Evolutionary conservation across 2,329 filamentous ascomycete genomes (phyloP).

Genomic region (Immersiporthe knoxdaviesiana): DNA sequence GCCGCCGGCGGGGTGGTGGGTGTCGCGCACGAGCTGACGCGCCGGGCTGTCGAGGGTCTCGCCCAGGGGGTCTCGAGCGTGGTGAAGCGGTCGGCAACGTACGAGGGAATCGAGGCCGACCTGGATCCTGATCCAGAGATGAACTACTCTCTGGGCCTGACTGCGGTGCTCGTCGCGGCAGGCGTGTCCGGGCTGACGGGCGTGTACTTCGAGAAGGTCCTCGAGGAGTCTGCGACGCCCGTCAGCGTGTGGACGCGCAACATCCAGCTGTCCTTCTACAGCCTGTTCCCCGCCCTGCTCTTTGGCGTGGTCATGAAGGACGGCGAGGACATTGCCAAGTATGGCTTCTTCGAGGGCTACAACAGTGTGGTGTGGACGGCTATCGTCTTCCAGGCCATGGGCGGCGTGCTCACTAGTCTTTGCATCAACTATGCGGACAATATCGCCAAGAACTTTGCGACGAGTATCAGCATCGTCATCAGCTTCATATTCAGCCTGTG

Average conservation of each 20-base stretch:
- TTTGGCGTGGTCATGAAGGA: conserved; percentile 87
- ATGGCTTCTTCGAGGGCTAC: conserved; percentile 94
- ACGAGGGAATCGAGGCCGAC: conserved; percentile 81
- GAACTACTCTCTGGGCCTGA: conserved; percentile 78
- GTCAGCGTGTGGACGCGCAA: conserved; percentile 93
- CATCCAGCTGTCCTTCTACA: conserved; percentile 93
- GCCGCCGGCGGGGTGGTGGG: conserved; percentile 56
- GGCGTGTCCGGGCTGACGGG: conserved; percentile 82
- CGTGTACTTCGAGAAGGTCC: conserved; percentile 86
- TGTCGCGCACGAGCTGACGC: conserved; percentile 55
- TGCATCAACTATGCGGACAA: conserved; percentile 85
- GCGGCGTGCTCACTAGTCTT: conserved; percentile 81
- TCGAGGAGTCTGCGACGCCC: conserved; percentile 78
- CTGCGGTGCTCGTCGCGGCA: conserved; percentile 78
- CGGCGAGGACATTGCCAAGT: conserved; percentile 77
- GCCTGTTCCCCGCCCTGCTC: conserved; percentile 84
- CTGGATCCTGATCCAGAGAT: conserved; percentile 58
- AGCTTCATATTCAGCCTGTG: conserved; percentile 84
- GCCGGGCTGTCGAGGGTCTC: conserved; percentile 46
- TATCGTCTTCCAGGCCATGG: conserved; percentile 79
- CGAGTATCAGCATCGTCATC: conserved; percentile 86
- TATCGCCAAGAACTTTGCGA: conserved; percentile 92
- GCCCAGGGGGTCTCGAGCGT: conserved; percentile 47
- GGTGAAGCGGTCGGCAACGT: conserved; percentile 78
- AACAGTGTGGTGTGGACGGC: conserved; percentile 89